Percentiles rank a stretch among this genome's conserved stretches.
phyloP scores from a whole-genome alignment of 169 alveolate genomes.

The Amoebophrya sp. region DNA sequence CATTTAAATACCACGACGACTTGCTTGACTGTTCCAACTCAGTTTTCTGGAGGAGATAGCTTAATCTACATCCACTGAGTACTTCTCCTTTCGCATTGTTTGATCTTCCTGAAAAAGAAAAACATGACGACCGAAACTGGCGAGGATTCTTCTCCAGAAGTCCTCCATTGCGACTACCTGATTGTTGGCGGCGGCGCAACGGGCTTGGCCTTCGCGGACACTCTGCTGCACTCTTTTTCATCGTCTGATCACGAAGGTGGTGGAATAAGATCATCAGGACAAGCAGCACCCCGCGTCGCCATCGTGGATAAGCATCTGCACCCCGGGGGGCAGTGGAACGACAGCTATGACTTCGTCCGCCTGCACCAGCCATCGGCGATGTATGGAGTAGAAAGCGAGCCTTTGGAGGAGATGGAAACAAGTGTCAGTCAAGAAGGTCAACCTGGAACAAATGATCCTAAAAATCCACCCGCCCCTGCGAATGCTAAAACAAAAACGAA shows the following conservation, averaged over 20 bases:
- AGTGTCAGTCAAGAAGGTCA: not conserved
- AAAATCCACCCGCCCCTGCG: not conserved
- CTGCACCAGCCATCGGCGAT: not conserved
- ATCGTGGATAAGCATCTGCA: not conserved
- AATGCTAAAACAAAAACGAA: not conserved
- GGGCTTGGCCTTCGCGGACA: not conserved
- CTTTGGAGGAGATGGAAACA: not conserved
- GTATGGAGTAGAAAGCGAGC: conserved; percentile 6
- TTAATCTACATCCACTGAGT: no score
- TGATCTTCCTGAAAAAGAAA: no score
- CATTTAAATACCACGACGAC: no score
- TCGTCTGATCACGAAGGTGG: not conserved
- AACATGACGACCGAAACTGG: no score
- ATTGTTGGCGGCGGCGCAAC: not conserved
- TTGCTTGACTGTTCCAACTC: no score
- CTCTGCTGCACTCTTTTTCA: not conserved
- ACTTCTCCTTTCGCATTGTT: no score
- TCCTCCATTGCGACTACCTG: not conserved
- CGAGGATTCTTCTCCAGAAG: no score
- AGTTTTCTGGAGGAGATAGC: no score
- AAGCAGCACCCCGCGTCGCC: not conserved
- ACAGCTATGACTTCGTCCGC: not conserved
- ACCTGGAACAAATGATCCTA: not conserved
- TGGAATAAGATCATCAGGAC: no score
- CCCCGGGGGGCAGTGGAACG: not conserved